A percentile compares a stretch with the other conserved stretches of the same genome.
Conservation (phyloP, 495 filamentous ascomycete genomes). For the Penicillium crystallinum region DNA sequence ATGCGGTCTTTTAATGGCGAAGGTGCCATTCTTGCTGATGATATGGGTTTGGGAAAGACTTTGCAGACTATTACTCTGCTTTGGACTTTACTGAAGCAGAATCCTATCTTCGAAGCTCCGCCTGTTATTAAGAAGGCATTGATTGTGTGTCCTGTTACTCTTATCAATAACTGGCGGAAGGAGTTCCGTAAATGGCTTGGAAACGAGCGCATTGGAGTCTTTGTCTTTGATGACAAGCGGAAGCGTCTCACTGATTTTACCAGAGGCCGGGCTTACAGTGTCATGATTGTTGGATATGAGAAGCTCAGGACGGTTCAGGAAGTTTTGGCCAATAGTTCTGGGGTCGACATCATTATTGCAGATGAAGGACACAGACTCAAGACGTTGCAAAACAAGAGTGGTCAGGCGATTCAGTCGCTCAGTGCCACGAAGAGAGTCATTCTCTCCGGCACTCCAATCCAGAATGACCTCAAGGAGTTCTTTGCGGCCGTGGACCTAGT, state of each 20-base stretch:
- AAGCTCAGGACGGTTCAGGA: slow-evolving; percentile 65
- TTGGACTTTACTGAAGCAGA: slow-evolving; percentile 80
- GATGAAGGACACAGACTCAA: slow-evolving; percentile 81
- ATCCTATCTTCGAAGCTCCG: slow-evolving; percentile 56
- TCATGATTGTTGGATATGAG: slow-evolving; percentile 85
- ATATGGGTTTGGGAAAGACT: slow-evolving; percentile 81
- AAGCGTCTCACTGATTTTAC: slow-evolving; percentile 70
- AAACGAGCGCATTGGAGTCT: slow-evolving; percentile 70
- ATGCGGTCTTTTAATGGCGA: slow-evolving; percentile 65
- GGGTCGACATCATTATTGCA: slow-evolving; percentile 73
- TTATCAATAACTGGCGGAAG: slow-evolving; percentile 77
- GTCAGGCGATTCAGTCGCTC: slow-evolving; percentile 66
- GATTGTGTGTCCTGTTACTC: slow-evolving; percentile 74
- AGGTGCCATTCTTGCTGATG: slow-evolving; percentile 74
- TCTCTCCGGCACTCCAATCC: slow-evolving; percentile 72
- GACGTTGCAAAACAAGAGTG: slow-evolving; percentile 76
- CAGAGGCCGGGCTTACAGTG: slow-evolving; percentile 63
- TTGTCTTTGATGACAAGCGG: slow-evolving; percentile 63
- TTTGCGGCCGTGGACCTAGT: slow-evolving; percentile 76
- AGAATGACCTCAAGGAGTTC: slow-evolving; percentile 78
- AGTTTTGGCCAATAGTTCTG: slow-evolving; percentile 56
- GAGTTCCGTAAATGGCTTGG: slow-evolving; percentile 81
- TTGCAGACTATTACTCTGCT: slow-evolving; percentile 72
- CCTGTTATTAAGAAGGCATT: slow-evolving; percentile 72
- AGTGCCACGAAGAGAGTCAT: slow-evolving; percentile 65